Evolutionary conservation across 1,139 yeast genomes (phyloP).

Genomic region (Schwanniomyces etchellsii): DNA sequence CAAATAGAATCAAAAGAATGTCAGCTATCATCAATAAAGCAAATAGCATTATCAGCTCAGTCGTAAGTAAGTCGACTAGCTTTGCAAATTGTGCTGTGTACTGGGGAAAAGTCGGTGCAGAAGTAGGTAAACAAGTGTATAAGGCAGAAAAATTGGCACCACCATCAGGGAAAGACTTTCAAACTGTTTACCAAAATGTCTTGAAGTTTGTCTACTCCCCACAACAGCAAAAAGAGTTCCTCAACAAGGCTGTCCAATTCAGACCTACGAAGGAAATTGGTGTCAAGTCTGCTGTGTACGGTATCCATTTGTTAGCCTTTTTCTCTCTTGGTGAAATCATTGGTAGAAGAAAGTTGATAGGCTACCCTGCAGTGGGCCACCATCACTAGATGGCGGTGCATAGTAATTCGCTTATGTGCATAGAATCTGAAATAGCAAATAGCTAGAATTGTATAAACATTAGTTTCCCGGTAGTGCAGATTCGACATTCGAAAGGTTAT

Average conservation of each 20-base stretch:
- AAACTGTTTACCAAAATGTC: conserved; percentile 60
- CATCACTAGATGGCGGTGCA: conserved; percentile 18
- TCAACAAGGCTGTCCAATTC: conserved; percentile 37
- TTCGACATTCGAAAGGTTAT: no score
- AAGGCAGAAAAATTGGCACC: conserved; percentile 91
- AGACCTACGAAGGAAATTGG: conserved; percentile 52
- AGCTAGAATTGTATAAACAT: no score
- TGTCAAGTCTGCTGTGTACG: conserved; percentile 68
- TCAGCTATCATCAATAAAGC: conserved; percentile 47
- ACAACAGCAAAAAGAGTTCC: conserved; percentile 43
- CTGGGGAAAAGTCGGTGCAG: conserved; percentile 89
- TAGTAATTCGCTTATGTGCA: conserved; percentile 1
- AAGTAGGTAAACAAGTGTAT: conserved; percentile 86
- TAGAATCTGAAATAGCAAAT: no score
- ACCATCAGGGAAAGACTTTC: conserved; percentile 75
- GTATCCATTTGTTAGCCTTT: conserved; percentile 82
- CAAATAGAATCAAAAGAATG: conserved; percentile 20
- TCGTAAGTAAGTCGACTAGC: conserved; percentile 35
- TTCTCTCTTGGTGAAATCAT: conserved; percentile 93
- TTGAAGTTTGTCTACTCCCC: conserved; percentile 34
- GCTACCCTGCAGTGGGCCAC: conserved; percentile 57
- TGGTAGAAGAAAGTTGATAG: conserved; percentile 91
- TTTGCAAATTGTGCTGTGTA: conserved; percentile 53
- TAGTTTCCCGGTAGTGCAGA: no score
- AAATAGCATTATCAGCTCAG: conserved; percentile 34